These are phyloP conservation scores for Coccomyxa sp. DNA, from an alignment of 139 green algal species.

Conservation along the genomic window DNA sequence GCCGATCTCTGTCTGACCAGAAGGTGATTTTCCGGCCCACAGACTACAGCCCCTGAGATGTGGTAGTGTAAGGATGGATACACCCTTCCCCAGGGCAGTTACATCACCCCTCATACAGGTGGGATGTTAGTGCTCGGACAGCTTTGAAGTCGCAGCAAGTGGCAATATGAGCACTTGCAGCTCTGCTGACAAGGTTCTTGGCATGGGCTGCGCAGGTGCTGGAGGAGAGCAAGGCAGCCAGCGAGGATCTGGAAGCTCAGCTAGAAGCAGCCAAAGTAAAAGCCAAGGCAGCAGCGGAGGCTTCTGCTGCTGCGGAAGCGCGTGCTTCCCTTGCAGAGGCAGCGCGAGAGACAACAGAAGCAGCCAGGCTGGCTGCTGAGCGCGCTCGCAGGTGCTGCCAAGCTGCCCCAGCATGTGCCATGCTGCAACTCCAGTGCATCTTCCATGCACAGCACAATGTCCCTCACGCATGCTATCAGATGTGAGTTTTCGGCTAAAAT, in stretches of 20 bases:
- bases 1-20: no score
- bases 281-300: background rate
- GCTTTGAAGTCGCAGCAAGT: no score
- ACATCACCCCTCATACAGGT: no score
- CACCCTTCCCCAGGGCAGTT: no score
- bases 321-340: slow-evolving; percentile 4
- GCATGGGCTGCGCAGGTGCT: no score
- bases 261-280: background rate
- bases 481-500: background rate
- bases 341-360: background rate
- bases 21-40: no score
- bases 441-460: background rate
- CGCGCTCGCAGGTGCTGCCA: slow-evolving; percentile 24
- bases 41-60: no score
- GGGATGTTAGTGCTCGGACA: no score
- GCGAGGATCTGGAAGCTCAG: background rate
- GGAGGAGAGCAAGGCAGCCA: background rate
- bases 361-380: slow-evolving; percentile 31
- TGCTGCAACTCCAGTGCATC: background rate
- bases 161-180: no score
- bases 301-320: slow-evolving; percentile 1
- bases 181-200: no score
- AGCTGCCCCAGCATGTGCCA: background rate
- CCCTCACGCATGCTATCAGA: background rate
- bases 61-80: no score